A percentile compares a stretch with the other conserved stretches of the same genome.
phyloP scores from a whole-genome alignment of 2,329 filamentous ascomycete species.

The Bipolaris oryzae region DNA sequence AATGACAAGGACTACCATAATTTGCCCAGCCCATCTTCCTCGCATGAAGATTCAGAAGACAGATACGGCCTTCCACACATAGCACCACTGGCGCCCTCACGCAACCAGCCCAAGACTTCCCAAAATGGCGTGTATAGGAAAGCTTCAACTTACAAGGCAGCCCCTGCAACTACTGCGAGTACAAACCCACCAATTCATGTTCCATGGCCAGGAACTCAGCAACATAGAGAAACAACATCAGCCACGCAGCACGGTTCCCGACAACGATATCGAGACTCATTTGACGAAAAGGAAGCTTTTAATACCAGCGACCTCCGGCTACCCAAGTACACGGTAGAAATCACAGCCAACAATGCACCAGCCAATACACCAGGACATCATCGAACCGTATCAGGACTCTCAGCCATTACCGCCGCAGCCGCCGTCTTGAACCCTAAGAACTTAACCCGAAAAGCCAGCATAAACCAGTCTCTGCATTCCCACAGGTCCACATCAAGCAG shows the following conservation, averaged over 20 bases:
- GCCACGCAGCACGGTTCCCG: not conserved
- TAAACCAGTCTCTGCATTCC: conserved; percentile 15
- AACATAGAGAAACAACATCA: conserved; percentile 1
- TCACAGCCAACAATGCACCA: not conserved
- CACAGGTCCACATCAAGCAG: conserved; percentile 17
- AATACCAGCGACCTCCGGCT: not conserved
- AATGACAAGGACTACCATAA: not conserved
- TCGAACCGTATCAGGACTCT: conserved; percentile 9
- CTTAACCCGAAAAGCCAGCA: conserved; percentile 13
- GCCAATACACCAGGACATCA: conserved; percentile 7
- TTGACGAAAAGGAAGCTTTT: not conserved
- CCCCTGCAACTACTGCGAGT: not conserved
- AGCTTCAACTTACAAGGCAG: not conserved
- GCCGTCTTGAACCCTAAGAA: conserved; percentile 5
- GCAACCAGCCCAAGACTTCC: conserved; percentile 7
- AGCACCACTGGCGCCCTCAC: conserved; percentile 23
- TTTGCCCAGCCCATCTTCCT: not conserved
- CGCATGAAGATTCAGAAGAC: conserved; percentile 11
- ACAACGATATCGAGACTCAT: conserved; percentile 4
- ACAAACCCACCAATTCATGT: not conserved
- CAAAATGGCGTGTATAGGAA: not conserved
- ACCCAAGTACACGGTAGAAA: not conserved
- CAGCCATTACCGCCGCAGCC: not conserved
- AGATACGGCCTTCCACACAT: conserved; percentile 14
- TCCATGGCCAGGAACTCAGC: conserved; percentile 15